Base-by-base conservation (phyloP, 805 yeast genomes). In the Saccharomycopsis oosterbeekiorum region DNA sequence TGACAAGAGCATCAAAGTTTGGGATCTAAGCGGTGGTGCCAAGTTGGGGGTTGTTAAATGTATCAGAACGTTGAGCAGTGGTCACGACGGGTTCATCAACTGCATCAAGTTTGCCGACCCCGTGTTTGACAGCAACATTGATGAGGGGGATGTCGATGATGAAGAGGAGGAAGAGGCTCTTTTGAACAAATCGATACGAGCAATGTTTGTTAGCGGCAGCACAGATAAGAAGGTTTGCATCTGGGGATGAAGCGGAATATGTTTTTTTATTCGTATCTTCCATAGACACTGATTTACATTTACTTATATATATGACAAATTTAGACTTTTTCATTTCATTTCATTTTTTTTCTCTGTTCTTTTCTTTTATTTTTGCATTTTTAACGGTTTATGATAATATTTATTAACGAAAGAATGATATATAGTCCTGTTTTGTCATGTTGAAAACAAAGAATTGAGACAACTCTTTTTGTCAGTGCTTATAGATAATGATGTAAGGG, bases 11-110 rank as follows among this genome's bases (percentile, higher is more conserved):
- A 79, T 92, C 40, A 80, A 84, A 61, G 73, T 89, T 19, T 92
- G 97, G 97, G 93, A 91, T 75, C 70, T 85, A 55, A 71, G 74
- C 17, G 73, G 72, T 2, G 76, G 75, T n/a, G 76, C 71, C 56
- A 55, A 62, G 47, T 59, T 66, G 15, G 60, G 59, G 53, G 68
- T 67, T 34, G 74, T 79, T 12, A 74, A 72, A 62, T 81, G 85
- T 42, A 73, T 82, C 1, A 73, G 79, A 56, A 77, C 82, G 1
- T 75, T 89, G 56, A 70, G 69, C 2, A 84, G 81, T 57, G 76
- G 78, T 0, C 96, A 90, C 70, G 84, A 82, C n/a, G 91, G 88
- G 34, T 92, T 91, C 71, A 80, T 91, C 1, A 88, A 84, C 65
- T 77, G 82, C 56, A 73, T 90, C 9, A 73, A 70, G 21, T 81